phyloP scores from a whole-genome alignment of 2,329 filamentous ascomycete species.

The Pseudocercospora eumusae region DNA sequence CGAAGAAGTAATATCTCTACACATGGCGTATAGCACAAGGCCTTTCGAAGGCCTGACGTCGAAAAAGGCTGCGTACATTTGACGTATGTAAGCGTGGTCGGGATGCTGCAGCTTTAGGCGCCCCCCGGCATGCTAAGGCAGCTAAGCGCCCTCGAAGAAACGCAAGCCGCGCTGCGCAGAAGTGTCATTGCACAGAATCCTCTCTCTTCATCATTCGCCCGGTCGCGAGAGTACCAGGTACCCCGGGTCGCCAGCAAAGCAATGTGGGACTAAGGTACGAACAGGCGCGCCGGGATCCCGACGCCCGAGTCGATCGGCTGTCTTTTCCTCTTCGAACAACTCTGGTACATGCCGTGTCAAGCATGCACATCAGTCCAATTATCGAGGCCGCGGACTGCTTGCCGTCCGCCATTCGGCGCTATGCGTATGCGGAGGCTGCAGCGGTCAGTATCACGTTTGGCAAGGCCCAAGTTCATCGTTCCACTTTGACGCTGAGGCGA shows the following conservation, averaged over 20 bases:
- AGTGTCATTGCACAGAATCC: not conserved
- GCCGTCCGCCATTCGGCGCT: not conserved
- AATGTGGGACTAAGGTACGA: not conserved
- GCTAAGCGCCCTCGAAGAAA: not conserved
- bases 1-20: not conserved
- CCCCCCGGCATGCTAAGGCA: not conserved
- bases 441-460: not conserved
- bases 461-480: not conserved
- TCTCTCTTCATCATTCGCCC: too few species aligned
- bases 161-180: not conserved
- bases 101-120: not conserved
- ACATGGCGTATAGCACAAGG: not conserved
- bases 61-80: constrained; percentile 1
- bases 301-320: not conserved
- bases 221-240: not conserved
- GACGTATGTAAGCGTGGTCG: not conserved
- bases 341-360: not conserved
- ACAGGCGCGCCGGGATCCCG: not conserved
- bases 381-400: not conserved
- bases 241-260: not conserved
- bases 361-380: not conserved
- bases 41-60: not conserved
- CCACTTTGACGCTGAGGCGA: not conserved
- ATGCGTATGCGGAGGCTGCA: not conserved
- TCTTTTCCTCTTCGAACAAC: not conserved